Conservation (phyloP, 73 alveolate species). For the Paramecium tetraurelia region DNA sequence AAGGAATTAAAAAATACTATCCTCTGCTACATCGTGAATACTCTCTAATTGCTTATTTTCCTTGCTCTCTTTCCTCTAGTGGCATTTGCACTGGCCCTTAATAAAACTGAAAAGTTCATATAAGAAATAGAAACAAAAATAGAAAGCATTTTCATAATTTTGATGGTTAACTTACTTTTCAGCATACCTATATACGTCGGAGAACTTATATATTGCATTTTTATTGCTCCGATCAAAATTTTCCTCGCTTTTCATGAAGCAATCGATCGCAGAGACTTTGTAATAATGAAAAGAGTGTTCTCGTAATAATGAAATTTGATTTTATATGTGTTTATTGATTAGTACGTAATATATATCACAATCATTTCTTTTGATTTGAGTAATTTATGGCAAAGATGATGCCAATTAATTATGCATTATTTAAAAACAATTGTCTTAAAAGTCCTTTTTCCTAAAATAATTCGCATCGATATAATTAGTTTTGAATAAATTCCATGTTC, state of each 20-base stretch:
- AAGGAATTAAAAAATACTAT: neutral
- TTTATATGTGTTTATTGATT: neutral
- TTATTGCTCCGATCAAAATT: neutral
- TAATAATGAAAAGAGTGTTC: neutral
- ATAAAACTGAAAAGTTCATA: neutral
- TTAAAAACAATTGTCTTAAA: neutral
- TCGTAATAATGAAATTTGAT: slow-evolving; percentile 2
- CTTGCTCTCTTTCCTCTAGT: neutral
- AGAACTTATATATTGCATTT: neutral
- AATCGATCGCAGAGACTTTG: neutral
- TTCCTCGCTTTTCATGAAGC: neutral
- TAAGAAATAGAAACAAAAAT: neutral
- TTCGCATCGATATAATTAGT: neutral
- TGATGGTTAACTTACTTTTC: neutral
- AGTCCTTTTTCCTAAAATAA: neutral
- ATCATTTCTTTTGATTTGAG: neutral
- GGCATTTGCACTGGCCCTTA: neutral
- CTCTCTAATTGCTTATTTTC: neutral
- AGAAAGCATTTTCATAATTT: neutral
- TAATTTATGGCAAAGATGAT: neutral
- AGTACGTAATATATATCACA: neutral
- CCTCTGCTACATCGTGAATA: neutral
- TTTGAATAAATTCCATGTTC: neutral
- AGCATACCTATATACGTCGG: slow-evolving; percentile 1
- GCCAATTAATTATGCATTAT: neutral